Conservation (phyloP, 2,329 filamentous ascomycete genomes). For the Clonostachys sp. region DNA sequence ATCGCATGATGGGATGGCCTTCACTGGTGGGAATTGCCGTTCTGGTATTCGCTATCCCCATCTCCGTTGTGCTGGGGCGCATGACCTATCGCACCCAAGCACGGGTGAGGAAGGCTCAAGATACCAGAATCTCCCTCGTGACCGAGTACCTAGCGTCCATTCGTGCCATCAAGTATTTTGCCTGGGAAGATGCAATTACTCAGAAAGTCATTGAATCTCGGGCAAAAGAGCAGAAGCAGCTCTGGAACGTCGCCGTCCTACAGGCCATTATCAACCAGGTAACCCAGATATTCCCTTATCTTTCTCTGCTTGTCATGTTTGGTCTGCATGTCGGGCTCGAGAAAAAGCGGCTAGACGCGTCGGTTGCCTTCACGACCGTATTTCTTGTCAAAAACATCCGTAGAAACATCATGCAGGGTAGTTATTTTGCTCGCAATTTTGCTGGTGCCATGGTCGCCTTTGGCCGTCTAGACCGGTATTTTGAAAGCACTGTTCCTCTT, state of each 20-base stretch:
- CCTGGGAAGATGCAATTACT: constrained; percentile 51
- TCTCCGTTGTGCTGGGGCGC: constrained; percentile 43
- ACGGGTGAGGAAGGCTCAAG: constrained; percentile 49
- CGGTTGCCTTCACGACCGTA: constrained; percentile 54
- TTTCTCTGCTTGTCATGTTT: constrained; percentile 50
- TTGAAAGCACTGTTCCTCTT: constrained; percentile 43
- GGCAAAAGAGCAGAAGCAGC: constrained; percentile 43
- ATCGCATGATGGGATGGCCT: constrained; percentile 47
- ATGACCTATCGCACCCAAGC: constrained; percentile 45
- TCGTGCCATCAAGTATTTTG: constrained; percentile 56
- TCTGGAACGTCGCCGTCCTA: constrained; percentile 48
- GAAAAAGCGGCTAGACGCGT: constrained; percentile 43
- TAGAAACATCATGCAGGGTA: constrained; percentile 45
- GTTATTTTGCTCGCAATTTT: constrained; percentile 30
- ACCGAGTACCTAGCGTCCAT: constrained; percentile 55
- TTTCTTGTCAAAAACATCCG: constrained; percentile 48
- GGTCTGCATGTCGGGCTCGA: constrained; percentile 42
- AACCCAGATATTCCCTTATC: constrained; percentile 45
- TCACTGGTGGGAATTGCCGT: constrained; percentile 46
- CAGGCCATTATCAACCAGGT: constrained; percentile 41
- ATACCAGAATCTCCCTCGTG: constrained; percentile 51
- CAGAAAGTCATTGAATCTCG: constrained; percentile 46
- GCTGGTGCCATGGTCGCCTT: constrained; percentile 34
- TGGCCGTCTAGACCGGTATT: constrained; percentile 48
- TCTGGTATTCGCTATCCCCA: constrained; percentile 40